These are phyloP conservation scores for Kwoniella sp. DNA, from an alignment of 768 basidiomycete species.

Conservation along the genomic window DNA sequence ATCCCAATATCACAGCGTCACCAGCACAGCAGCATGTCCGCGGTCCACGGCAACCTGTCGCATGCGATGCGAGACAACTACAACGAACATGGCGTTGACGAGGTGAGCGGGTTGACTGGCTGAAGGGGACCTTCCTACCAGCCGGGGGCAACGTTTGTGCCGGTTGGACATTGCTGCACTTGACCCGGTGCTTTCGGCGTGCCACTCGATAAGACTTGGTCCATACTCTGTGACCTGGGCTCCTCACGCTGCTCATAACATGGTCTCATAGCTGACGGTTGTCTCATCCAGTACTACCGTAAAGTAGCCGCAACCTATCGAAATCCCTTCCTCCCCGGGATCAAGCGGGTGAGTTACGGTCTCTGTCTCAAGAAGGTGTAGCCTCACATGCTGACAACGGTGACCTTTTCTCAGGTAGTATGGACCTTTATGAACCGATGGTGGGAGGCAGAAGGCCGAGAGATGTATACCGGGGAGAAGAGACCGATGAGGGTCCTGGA, in stretches of 20 bases:
- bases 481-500: constrained; percentile 56
- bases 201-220: too few relatives aligned
- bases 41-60: constrained; percentile 45
- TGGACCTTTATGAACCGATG: constrained; percentile 50
- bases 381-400: constrained; percentile 45
- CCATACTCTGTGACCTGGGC: neutral
- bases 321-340: constrained; percentile 68
- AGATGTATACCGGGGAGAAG: constrained; percentile 51
- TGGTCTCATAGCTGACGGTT: neutral
- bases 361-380: constrained; percentile 60
- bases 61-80: constrained; percentile 59
- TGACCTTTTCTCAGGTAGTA: constrained; percentile 5
- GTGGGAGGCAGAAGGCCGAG: constrained; percentile 48
- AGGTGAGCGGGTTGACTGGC: constrained; percentile 55
- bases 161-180: too few relatives aligned
- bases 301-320: constrained; percentile 67
- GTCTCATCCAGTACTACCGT: constrained; percentile 56
- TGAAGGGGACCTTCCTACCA: too few relatives aligned
- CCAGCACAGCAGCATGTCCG: constrained; percentile 3
- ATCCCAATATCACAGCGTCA: neutral
- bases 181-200: too few relatives aligned
- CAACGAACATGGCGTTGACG: constrained; percentile 58
- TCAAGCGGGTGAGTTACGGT: constrained; percentile 57
- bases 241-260: too few relatives aligned
- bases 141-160: too few relatives aligned